Conservation (phyloP, 345 rosid species). For the Pistacia atlantica region DNA sequence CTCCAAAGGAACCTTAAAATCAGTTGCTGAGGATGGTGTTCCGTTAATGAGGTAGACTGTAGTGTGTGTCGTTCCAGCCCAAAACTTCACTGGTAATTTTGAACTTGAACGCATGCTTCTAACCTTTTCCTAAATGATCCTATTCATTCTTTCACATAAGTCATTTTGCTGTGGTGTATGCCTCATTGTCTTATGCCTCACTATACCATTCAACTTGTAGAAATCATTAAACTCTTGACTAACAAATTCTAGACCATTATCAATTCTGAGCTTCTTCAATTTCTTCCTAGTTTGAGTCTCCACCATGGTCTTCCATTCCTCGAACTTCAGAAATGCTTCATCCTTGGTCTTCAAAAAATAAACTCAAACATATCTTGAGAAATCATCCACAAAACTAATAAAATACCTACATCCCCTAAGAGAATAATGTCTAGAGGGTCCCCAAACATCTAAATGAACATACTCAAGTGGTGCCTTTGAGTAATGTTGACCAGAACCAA, state of each 20-base stretch:
- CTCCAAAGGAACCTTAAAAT: neutral
- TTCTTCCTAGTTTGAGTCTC: neutral
- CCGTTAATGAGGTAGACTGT: neutral
- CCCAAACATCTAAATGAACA: neutral
- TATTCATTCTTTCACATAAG: neutral
- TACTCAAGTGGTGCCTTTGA: neutral
- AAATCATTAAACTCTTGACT: neutral
- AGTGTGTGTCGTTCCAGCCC: neutral
- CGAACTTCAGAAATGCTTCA: neutral
- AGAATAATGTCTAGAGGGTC: neutral
- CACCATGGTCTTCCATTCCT: neutral
- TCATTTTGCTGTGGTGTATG: neutral
- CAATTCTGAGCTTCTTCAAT: neutral
- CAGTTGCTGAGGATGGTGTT: neutral
- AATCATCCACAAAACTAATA: slow-evolving; percentile 2
- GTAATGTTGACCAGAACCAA: neutral
- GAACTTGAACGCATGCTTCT: neutral
- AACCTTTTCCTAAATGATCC: neutral
- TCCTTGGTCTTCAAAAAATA: slow-evolving; percentile 2
- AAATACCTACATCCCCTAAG: neutral
- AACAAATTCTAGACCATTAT: slow-evolving; percentile 6
- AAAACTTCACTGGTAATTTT: neutral
- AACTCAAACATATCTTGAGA: neutral
- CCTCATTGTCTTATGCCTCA: too few relatives aligned
- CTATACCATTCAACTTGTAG: neutral